Conservation (phyloP, 179 eudicot species). For the Camellia oleifera region DNA sequence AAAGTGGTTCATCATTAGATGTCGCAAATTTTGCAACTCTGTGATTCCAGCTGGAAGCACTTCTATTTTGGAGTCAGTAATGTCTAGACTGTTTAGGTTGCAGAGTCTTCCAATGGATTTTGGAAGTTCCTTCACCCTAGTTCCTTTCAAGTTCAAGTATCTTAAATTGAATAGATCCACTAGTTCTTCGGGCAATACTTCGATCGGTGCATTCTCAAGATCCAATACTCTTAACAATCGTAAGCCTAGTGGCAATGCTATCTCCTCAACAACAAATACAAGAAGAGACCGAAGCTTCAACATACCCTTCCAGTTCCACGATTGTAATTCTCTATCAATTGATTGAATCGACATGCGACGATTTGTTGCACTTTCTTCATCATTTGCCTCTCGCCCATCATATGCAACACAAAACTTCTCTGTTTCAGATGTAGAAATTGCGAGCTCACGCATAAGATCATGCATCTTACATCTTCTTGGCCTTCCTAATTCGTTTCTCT, state of each 20-base stretch:
- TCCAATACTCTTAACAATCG: slow-evolving; percentile 32
- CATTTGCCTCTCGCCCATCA: neutral
- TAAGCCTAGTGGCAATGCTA: neutral
- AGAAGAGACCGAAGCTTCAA: slow-evolving; percentile 14
- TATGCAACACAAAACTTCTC: slow-evolving; percentile 13
- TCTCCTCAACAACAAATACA: neutral
- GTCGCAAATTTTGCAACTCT: slow-evolving; percentile 12
- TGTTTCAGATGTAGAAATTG: slow-evolving; percentile 13
- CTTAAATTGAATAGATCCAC: slow-evolving; percentile 29
- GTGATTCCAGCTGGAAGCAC: slow-evolving; percentile 11
- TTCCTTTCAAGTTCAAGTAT: slow-evolving; percentile 27
- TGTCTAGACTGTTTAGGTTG: slow-evolving; percentile 27
- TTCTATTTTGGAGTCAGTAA: slow-evolving; percentile 2
- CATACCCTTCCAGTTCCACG: neutral
- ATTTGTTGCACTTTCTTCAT: neutral
- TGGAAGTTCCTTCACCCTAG: slow-evolving; percentile 26
- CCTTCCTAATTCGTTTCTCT: slow-evolving; percentile 15
- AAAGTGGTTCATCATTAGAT: neutral
- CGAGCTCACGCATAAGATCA: slow-evolving; percentile 21
- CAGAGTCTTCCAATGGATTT: slow-evolving; percentile 24
- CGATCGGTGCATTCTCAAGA: slow-evolving; percentile 24
- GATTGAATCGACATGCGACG: slow-evolving; percentile 18
- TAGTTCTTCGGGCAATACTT: slow-evolving; percentile 25
- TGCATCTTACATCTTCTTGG: slow-evolving; percentile 26
- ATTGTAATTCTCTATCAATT: neutral